Evolutionary conservation across 805 yeast genomes (phyloP), one percentile per base, ranked within the genome.

Genomic region (Saccharomycopsis oosterbeekiorum): DNA sequence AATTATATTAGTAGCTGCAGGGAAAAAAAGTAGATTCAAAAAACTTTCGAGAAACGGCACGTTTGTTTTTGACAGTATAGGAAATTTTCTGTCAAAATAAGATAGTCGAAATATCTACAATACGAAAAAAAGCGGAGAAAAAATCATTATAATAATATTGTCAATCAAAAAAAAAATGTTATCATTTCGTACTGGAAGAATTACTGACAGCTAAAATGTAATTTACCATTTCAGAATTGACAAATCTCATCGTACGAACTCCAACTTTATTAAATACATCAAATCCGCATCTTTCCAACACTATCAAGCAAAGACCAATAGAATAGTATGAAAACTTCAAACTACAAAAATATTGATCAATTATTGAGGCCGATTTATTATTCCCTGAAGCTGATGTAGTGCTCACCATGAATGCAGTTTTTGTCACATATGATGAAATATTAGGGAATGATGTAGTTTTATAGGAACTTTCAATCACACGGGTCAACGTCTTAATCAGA

Each of bases 201-300:
- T 47, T 47, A 21, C 53, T 47, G 14, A 47, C 15, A 10, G 53
- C 53, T 9, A 47, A 14, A 47, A 21, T 26, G 24, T 47, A 47
- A 47, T 47, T 47, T 6, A 47, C 53, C 53, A 47, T 47, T 47
- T 47, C 53, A 24, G 53, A 47, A 47, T 47, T 47, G n/a, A 47
- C 21, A 10, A 47, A 47, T 21, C 53, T 47, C 53, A 47, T 47
- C 14, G 53, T 47, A 14, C 53, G 53, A 10, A 47, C n/a, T 21
- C 53, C 53, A 11, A 47, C 53, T 12, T 47, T 47, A 21, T 47
- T 47, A 24, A 47, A 47, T 11, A 47, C 53, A 47, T 47, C 53
- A 12, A 47, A 47, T 10, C 53, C 53, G 21, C 53, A 47, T 47
- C 53, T 47, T 21, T 47, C 53, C n/a, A 47, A 47, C 5, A 24